phyloP scores from a whole-genome alignment of 2,329 filamentous ascomycete species.

The Exophiala alcalophila region DNA sequence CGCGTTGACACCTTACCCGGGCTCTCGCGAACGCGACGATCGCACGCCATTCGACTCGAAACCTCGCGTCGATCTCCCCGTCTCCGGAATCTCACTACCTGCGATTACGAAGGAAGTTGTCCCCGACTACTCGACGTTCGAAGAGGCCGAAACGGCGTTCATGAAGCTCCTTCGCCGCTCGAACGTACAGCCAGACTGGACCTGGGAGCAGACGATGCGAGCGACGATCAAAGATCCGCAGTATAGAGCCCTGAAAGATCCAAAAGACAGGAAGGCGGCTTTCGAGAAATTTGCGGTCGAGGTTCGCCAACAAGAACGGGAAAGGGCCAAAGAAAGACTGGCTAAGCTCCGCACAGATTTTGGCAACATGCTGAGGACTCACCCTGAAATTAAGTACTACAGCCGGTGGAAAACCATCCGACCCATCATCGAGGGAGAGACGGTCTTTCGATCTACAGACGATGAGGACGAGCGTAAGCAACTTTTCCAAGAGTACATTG shows the following conservation, averaged over 20 bases:
- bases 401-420: conserved; percentile 95
- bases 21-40: conserved; percentile 48
- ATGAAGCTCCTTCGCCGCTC: conserved; percentile 81
- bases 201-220: conserved; percentile 85
- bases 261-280: conserved; percentile 81
- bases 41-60: conserved; percentile 49
- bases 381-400: conserved; percentile 95
- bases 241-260: conserved; percentile 88
- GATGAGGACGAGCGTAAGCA: conserved; percentile 83
- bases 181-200: conserved; percentile 86
- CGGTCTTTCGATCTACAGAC: conserved; percentile 87
- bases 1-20: conserved; percentile 41
- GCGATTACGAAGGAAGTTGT: conserved; percentile 52
- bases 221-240: conserved; percentile 85
- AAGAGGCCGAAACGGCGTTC: conserved; percentile 92
- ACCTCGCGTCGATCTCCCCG: conserved; percentile 42
- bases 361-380: conserved; percentile 89
- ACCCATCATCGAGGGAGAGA: conserved; percentile 91
- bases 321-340: conserved; percentile 87
- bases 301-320: conserved; percentile 86
- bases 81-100: conserved; percentile 41
- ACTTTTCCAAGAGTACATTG: conserved; percentile 89
- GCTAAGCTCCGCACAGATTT: conserved; percentile 92
- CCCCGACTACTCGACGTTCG: conserved; percentile 72
- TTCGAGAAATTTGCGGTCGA: conserved; percentile 96